Base-by-base conservation (phyloP, 768 basidiomycete genomes). In the Mycena olivaceomarginata region DNA sequence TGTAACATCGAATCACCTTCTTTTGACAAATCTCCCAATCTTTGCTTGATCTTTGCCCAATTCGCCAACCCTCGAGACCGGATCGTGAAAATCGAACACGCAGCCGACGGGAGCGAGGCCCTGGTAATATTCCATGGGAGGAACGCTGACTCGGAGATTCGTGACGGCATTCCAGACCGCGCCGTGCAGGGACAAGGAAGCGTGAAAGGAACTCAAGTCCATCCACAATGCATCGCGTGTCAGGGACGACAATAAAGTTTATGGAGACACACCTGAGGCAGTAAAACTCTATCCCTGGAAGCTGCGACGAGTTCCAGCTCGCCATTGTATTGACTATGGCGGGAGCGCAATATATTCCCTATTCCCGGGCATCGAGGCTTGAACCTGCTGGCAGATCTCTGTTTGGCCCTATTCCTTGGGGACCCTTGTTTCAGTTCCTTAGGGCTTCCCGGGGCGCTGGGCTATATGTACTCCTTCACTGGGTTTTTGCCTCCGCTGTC, bases 111-210 rank as follows among this genome's bases (percentile, higher is more conserved):
- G 48, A 63, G 57, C 67, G 67, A 53, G 48, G 10, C 48, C 11
- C 16, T 43, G 40, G 37, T 64, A 57, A 46, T 60, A 69, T 45
- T 48, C 67, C 60, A 45, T 20, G 39, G 46, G 57, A 53, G 37
- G 65, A 25, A n/a, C 18, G 40, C n/a, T 40, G 20, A 15, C 20
- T 4, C 15, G 2, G 51, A 13, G 3, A n/a, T 60, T n/a, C 43
- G 56, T 73, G 43, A 57, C 72, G 72, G 65, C 72, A 73, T 60
- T 39, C 48, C 37, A 31, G 31, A 31, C 31, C 31, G 40, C 25
- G 16, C 7, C 18, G 48, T 51, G 13, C 48, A 51, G 18, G 18
- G 48, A 16, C 48, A 51, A 51, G 48, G 48, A 16, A 20, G 48
- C 18, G 48, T 16, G 48, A 51, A 51, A 51, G 15, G 11, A 71